phyloP scores from a whole-genome alignment of 2,329 filamentous ascomycete species.

The Penicillium sp. region DNA sequence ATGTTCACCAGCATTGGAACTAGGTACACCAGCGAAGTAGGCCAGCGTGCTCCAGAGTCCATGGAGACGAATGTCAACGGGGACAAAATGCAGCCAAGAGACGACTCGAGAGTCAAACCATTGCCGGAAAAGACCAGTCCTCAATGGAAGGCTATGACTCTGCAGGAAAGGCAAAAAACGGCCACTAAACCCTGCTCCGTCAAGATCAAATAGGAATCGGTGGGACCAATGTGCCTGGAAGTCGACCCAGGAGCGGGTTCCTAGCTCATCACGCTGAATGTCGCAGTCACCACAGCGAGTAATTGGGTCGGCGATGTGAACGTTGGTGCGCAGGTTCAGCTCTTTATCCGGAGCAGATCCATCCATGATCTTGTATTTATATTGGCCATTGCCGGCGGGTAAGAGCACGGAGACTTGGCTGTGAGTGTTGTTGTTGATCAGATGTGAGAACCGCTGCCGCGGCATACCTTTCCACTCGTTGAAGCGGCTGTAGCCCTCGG shows the following conservation, averaged over 20 bases:
- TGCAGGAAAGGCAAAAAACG: constrained; percentile 67
- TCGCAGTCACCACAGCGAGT: constrained; percentile 62
- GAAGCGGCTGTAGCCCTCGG: constrained; percentile 56
- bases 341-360: constrained; percentile 44
- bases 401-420: constrained; percentile 60
- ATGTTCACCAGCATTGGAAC: constrained; percentile 21
- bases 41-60: constrained; percentile 73
- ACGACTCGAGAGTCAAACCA: constrained; percentile 77
- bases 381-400: constrained; percentile 50
- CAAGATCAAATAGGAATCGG: constrained; percentile 72
- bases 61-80: constrained; percentile 73
- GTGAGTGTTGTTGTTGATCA: constrained; percentile 62
- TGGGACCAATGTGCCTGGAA: constrained; percentile 65
- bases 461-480: constrained; percentile 69
- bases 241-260: constrained; percentile 49
- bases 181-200: constrained; percentile 69
- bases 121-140: constrained; percentile 71
- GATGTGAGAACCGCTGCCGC: constrained; percentile 72
- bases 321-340: constrained; percentile 59
- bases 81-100: constrained; percentile 81
- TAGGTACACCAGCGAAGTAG: constrained; percentile 67
- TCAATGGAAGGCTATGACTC: constrained; percentile 69
- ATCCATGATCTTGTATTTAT: constrained; percentile 60
- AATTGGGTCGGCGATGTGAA: constrained; percentile 63
- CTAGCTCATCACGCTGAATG: constrained; percentile 58